A percentile compares a stretch with the other conserved stretches of the same genome.
These are phyloP conservation scores for Tetrahymena malaccensis DNA, from an alignment of 73 alveolate genomes.

Conservation along the genomic window DNA sequence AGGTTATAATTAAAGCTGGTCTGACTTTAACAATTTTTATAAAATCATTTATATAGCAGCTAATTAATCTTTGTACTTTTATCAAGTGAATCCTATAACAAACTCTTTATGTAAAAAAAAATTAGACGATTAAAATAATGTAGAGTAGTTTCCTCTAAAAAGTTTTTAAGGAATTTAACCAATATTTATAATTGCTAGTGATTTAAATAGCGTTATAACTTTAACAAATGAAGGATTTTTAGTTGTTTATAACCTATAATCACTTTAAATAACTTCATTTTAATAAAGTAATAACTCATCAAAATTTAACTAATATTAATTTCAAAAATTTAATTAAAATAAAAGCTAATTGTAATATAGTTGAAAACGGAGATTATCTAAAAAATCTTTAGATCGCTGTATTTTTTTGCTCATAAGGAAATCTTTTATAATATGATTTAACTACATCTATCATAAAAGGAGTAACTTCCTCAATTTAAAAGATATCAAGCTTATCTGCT, in stretches of 20 bases:
- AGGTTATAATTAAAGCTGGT: not conserved
- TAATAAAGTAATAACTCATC: too few species aligned
- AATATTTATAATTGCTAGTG: not conserved
- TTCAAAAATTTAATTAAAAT: too few species aligned
- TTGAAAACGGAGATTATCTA: not conserved
- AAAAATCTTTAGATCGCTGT: not conserved
- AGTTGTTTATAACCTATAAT: not conserved
- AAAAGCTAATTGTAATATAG: not conserved
- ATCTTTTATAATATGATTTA: too few species aligned
- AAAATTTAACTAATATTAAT: too few species aligned
- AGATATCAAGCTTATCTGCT: not conserved
- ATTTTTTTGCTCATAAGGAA: not conserved
- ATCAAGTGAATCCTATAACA: not conserved
- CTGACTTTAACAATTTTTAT: not conserved
- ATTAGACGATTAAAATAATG: not conserved
- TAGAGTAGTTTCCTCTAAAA: not conserved
- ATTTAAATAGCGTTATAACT: not conserved
- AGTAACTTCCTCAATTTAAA: too few species aligned
- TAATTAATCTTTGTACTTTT: not conserved
- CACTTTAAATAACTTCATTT: too few species aligned
- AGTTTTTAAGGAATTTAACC: not conserved
- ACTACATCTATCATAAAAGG: not conserved
- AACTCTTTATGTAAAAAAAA: not conserved
- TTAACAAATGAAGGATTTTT: not conserved
- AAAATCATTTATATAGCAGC: not conserved